phyloP scores from a whole-genome alignment of 441 rosid genomes.

The Syzygium malaccense region DNA sequence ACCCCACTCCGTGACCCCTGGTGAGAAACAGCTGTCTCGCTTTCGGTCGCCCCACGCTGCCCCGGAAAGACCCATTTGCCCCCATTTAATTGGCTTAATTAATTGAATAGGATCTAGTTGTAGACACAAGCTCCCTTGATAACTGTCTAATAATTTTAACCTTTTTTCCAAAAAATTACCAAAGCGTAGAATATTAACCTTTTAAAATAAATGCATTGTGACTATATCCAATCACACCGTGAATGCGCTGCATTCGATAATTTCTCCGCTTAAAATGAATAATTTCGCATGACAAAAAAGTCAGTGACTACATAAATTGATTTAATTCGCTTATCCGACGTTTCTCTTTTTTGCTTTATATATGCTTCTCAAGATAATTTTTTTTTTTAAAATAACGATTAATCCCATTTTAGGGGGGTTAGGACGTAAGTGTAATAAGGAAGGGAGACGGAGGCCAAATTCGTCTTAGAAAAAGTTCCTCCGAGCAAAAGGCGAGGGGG shows the following conservation, averaged over 20 bases:
- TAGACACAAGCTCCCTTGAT: neutral
- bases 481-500: neutral
- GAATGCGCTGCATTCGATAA: too few relatives aligned
- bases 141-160: neutral
- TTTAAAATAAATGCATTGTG: too few relatives aligned
- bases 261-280: neutral
- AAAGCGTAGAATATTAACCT: too few relatives aligned
- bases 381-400: neutral
- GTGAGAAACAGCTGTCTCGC: slow-evolving; percentile 29
- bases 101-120: too few relatives aligned
- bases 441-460: neutral
- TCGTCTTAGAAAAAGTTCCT: neutral
- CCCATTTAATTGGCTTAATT: neutral
- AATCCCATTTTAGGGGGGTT: neutral
- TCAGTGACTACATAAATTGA: too few relatives aligned
- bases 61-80: slow-evolving; percentile 11
- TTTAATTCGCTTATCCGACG: neutral
- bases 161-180: neutral
- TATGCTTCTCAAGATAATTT: neutral
- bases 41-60: neutral
- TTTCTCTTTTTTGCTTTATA: too few relatives aligned
- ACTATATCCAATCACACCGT: accelerated
- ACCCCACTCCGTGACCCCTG: slow-evolving; percentile 19
- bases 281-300: neutral
- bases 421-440: neutral